Base-by-base conservation (phyloP, 306 rosid genomes). In the Casuarina glauca region DNA sequence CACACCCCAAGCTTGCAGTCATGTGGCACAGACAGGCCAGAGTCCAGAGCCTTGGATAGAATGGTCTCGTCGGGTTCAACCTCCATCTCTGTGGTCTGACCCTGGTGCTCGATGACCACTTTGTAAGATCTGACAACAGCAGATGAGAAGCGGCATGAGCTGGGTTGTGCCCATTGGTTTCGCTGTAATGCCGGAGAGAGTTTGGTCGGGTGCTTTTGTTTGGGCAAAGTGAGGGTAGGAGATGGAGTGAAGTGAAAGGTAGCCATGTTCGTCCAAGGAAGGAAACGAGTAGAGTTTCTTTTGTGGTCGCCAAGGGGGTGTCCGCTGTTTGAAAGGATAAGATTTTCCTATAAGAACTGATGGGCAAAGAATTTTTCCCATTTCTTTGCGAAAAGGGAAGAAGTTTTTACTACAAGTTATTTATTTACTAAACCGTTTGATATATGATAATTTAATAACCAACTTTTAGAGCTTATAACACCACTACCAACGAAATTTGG, bases 1-100 rank as follows among this genome's bases (percentile, higher is more conserved):
- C 99, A 96, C 2, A 93, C 99, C 0, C 99, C 99, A 36, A 96
- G 97, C 90, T 86, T 96, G 88, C 99, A 95, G 74, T 95, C 99
- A 77, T 95, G 93, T 5, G 99, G 99, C 73, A 91, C 91, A 35
- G 41, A 3, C 75, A 93, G 51, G 61, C 97, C 99, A 49, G 91
- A 80, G 63, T 91, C 96, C 85, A 93, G 61, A 74, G 97, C 93
- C 86, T 82, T 90, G 43, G 76, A 78, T n/a, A 90, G 82, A 17
- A 90, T 85, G 80, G 77, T 86, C 84, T 90, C 92, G 51, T 88
- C 92, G 4, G 82, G 75, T 9, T 88, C 90, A 1, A 90, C 90
- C 53, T 90, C 84, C 3, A 90, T 91, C 73, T 91, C 79, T 3
- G 87, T 86, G 48, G 93, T 20, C 44, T 81, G 49, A 0, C 94